Evolutionary conservation across 2,329 filamentous ascomycete genomes (phyloP), one percentile per base, ranked within the genome.

Genomic region (Exophiala bonariae): DNA sequence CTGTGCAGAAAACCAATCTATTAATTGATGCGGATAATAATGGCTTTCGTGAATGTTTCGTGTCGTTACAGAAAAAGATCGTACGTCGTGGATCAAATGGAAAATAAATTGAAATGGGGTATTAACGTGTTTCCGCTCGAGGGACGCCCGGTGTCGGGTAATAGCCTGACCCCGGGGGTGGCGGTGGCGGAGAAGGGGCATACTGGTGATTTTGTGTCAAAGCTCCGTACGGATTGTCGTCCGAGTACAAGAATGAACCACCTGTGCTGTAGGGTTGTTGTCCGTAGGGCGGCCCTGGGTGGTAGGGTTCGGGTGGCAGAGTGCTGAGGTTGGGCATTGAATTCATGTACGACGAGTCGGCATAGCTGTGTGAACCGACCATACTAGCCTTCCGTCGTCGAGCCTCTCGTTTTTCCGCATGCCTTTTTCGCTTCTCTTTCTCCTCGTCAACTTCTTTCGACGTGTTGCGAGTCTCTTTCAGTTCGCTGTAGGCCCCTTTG

Each of bases 391-490:
- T 59, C 41, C 41, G 34, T 32, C 55, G 46, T 34, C 58, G 46
- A 5, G 57, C 57, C 34, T 55, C 57, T 45, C 58, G 47, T 42
- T 61, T 61, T 19, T 32, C 32, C 4, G 31, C 33, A 33, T 61
- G 58, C 23, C 58, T 40, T 61, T 72, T 67, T 43, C 71, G 66
- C 58, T 78, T 71, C 39, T 71, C 62, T 56, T 79, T 73, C 47
- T 84, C 75, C 52, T 82, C 75, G 42, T 73, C 69, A 44, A 74
- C 74, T 60, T 77, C 74, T 56, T 78, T 75, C 50, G 79, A 74
- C 63, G 83, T 75, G 64, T 83, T 77, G 49, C 80, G 79, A 66
- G 82, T 81, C 61, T 85, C 80, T 65, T 85, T 82, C 80, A 83
- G 86, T 63, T 85, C 82, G 4, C 73, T 75, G 59, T 81, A 75